Evolutionary conservation across 1,284 basidiomycete species (phyloP).

Genomic region (Boletus calvinii): DNA sequence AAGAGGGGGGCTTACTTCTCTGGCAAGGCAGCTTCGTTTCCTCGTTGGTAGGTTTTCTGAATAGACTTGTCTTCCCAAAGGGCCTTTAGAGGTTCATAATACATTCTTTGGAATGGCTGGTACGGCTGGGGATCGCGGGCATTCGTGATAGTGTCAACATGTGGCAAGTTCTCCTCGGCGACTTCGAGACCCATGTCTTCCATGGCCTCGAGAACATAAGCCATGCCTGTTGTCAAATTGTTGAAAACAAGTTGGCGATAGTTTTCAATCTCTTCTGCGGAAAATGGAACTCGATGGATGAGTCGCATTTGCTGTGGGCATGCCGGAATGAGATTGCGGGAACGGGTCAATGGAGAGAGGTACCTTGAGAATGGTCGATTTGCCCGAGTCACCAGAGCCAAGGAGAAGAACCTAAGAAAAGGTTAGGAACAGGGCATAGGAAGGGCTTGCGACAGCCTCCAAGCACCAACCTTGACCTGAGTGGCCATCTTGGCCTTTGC

Average conservation of each 20-base stretch:
- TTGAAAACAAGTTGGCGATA: constrained; percentile 89
- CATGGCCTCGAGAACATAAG: constrained; percentile 83
- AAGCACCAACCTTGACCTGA: constrained; percentile 71
- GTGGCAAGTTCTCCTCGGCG: constrained; percentile 51
- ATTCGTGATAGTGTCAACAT: constrained; percentile 65
- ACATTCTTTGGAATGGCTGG: constrained; percentile 71
- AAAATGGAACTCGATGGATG: constrained; percentile 80
- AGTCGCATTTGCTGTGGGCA: constrained; percentile 80
- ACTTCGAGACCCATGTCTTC: constrained; percentile 83
- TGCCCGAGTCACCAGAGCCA: constrained; percentile 92
- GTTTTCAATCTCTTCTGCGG: constrained; percentile 71
- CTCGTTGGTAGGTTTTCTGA: constrained; percentile 69
- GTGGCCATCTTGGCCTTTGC: constrained; percentile 64
- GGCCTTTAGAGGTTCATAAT: constrained; percentile 61
- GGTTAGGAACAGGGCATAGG: constrained; percentile 6
- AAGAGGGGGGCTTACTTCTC: constrained; percentile 68
- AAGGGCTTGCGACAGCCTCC: neutral
- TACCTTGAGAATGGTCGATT: constrained; percentile 88
- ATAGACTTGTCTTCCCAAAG: constrained; percentile 83
- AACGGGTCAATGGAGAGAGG: constrained; percentile 19
- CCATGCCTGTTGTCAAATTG: constrained; percentile 86
- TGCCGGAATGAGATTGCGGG: neutral
- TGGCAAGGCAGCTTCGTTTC: constrained; percentile 85
- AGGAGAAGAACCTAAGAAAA: constrained; percentile 71
- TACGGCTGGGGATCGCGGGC: constrained; percentile 75